Conservation (phyloP, 352 stramenopile species). For the Phytophthora uliginosa region DNA sequence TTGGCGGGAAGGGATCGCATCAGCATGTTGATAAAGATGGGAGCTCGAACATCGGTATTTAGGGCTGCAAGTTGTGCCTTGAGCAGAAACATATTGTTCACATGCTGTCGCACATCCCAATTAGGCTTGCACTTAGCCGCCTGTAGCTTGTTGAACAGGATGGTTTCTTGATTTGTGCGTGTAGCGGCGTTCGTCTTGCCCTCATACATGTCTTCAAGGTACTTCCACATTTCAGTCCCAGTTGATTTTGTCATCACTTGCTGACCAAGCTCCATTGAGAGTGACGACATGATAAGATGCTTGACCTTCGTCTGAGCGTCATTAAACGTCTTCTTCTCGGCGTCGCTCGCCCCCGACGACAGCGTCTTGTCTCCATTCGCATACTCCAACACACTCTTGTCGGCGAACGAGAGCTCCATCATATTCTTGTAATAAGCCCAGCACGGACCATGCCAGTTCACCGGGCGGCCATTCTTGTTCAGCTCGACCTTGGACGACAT, state of each 20-base stretch:
- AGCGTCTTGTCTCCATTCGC: background rate
- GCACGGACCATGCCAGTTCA: constrained; percentile 15
- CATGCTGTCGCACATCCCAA: constrained; percentile 18
- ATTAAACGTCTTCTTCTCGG: too few species aligned
- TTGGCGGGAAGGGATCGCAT: background rate
- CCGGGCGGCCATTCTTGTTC: constrained; percentile 17
- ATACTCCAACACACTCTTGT: background rate
- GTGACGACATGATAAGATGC: constrained; percentile 9
- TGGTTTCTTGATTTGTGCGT: too few species aligned
- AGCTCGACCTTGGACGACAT: constrained; percentile 24
- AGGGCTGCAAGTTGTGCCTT: constrained; percentile 5
- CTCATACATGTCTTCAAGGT: background rate
- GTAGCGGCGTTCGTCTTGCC: background rate
- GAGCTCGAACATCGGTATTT: constrained; percentile 6
- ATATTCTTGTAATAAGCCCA: constrained; percentile 23
- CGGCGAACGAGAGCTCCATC: constrained; percentile 15
- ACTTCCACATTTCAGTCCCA: background rate
- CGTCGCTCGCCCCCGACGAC: background rate
- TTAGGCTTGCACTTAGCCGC: too few species aligned
- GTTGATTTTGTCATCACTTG: background rate
- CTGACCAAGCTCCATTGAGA: constrained; percentile 2
- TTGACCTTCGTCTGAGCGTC: constrained; percentile 14
- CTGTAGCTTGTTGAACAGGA: background rate
- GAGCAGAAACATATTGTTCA: constrained; percentile 17
- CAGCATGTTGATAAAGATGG: constrained; percentile 14